phyloP scores from a whole-genome alignment of 148 eudicot genomes.

The Bassia scoparia region DNA sequence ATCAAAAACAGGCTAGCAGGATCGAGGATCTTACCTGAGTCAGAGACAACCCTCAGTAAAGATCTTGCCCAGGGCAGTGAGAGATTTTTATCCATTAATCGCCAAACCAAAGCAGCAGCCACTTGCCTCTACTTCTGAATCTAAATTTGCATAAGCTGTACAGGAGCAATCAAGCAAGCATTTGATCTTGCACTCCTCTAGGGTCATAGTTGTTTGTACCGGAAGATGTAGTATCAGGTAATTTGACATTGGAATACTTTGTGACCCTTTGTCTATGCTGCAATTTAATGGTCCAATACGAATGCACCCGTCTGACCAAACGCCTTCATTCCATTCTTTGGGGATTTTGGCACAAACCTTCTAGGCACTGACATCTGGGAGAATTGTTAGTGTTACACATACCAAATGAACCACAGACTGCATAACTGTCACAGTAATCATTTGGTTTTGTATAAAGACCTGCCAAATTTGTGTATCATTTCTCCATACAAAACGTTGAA shows the following conservation, averaged over 20 bases:
- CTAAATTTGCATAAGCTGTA: too few species aligned
- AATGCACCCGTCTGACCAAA: constrained; percentile 40
- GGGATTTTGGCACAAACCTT: constrained; percentile 26
- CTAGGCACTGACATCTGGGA: constrained; percentile 26
- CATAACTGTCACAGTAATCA: constrained; percentile 32
- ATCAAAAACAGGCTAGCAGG: too few species aligned
- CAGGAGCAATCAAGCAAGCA: constrained; percentile 38
- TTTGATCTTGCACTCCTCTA: constrained; percentile 27
- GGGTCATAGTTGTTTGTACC: constrained; percentile 35
- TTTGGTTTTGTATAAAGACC: background rate
- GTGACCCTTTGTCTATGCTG: constrained; percentile 31
- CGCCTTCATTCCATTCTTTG: constrained; percentile 16
- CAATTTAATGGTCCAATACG: constrained; percentile 24
- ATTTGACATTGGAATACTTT: constrained; percentile 25
- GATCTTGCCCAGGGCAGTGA: too few species aligned
- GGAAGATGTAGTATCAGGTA: constrained; percentile 32
- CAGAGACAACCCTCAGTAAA: too few species aligned
- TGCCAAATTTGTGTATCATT: constrained; percentile 11
- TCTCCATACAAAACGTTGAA: constrained; percentile 22
- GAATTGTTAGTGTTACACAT: constrained; percentile 20
- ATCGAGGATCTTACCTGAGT: too few species aligned
- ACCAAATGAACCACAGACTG: constrained; percentile 26
- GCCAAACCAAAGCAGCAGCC: too few species aligned
- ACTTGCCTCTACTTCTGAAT: too few species aligned
- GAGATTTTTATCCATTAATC: too few species aligned